Percentiles rank a stretch among this genome's conserved stretches.
Conservation (phyloP, 2,329 filamentous ascomycete species). For the Gaeumannomyces tritici region DNA sequence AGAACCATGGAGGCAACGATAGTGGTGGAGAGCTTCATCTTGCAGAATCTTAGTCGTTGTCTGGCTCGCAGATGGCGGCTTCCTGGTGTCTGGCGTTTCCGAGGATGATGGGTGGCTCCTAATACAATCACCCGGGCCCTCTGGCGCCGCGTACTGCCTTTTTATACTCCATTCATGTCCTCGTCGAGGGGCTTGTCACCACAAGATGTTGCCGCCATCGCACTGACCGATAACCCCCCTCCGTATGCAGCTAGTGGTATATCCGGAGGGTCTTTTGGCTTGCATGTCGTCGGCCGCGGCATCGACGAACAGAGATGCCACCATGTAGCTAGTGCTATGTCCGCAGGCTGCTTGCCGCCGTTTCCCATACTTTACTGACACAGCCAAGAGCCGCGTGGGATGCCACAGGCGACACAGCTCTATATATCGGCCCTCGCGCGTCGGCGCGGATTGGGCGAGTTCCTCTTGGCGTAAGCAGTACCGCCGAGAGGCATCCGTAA, state of each 20-base stretch:
- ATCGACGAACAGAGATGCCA: background rate
- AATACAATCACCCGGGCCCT: no score
- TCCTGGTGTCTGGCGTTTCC: background rate
- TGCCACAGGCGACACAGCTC: background rate
- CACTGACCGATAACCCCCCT: background rate
- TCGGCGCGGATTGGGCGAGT: no score
- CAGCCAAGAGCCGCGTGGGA: background rate
- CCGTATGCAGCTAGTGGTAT: background rate
- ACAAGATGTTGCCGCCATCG: no score
- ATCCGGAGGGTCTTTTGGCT: background rate
- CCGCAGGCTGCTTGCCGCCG: no score
- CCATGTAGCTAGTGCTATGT: background rate
- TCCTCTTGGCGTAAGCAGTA: background rate
- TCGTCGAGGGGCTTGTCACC: no score
- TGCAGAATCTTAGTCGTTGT: background rate
- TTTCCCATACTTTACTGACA: no score
- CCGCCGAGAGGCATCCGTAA: background rate
- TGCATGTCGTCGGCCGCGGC: no score
- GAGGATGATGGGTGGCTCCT: background rate
- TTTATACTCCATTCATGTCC: no score
- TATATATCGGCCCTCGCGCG: background rate
- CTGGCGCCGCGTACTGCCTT: no score
- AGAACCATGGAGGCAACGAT: background rate
- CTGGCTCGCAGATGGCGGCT: background rate
- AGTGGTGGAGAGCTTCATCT: background rate